Conservation (phyloP, 768 basidiomycete genomes). For the Mycena venus region DNA sequence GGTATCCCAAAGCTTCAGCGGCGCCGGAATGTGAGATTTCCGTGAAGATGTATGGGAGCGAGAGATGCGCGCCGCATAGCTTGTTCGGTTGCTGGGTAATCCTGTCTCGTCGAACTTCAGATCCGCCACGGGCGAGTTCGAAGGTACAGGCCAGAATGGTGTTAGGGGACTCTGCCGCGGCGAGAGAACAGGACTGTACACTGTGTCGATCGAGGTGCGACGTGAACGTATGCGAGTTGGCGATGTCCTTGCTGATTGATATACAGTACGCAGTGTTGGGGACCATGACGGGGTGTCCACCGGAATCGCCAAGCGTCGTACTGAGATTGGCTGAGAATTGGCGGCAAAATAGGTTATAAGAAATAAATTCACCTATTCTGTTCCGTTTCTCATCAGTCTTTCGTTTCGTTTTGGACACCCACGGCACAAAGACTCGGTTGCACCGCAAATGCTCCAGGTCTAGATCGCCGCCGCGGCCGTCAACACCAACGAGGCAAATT, state of each 20-base stretch:
- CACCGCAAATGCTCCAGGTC: conserved; percentile 32
- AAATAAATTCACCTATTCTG: conserved; percentile 9
- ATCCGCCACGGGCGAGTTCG: neutral
- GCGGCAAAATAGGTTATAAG: no score
- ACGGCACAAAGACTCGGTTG: conserved; percentile 34
- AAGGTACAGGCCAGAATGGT: neutral
- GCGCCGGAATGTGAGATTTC: conserved; percentile 14
- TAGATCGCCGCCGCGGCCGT: neutral
- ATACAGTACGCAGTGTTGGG: neutral
- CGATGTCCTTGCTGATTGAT: conserved; percentile 16
- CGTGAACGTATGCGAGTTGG: conserved; percentile 21
- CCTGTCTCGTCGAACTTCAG: neutral
- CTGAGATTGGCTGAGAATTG: neutral
- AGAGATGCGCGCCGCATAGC: neutral
- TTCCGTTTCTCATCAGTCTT: conserved; percentile 7
- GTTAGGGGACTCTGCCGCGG: neutral
- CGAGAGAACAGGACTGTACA: conserved; percentile 14
- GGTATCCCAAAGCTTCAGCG: conserved; percentile 16
- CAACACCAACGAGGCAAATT: neutral
- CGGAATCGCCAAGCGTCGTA: conserved; percentile 20
- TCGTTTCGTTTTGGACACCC: conserved; percentile 25
- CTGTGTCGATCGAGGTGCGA: conserved; percentile 19
- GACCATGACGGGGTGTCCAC: conserved; percentile 8
- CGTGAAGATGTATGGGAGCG: neutral
- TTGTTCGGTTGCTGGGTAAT: neutral